These are phyloP conservation scores for Geotrichum carabidarum DNA, from an alignment of 1,139 yeast species.

Conservation along the genomic window DNA sequence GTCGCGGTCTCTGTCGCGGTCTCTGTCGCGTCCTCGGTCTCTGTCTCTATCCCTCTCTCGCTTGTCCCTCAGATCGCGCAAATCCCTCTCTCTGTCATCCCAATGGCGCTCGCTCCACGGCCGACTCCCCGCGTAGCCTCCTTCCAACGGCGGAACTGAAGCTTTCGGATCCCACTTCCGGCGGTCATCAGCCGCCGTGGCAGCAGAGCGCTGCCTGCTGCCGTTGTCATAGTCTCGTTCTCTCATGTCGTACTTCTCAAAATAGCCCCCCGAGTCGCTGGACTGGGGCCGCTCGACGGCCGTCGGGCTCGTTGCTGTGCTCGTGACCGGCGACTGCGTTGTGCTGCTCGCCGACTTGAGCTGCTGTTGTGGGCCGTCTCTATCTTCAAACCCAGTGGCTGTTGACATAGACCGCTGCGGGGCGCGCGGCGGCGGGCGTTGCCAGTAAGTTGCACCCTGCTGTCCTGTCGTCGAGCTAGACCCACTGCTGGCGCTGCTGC, in stretches of 20 bases:
- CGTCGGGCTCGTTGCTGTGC: background rate
- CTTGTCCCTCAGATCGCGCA: constrained; percentile 16
- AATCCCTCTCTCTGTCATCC: constrained; percentile 22
- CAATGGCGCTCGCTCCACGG: constrained; percentile 9
- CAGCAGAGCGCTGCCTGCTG: background rate
- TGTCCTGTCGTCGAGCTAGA: background rate
- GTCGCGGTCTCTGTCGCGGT: constrained; percentile 8
- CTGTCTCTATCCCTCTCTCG: background rate
- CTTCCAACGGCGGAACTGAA: background rate
- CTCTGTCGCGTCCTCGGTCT: constrained; percentile 21
- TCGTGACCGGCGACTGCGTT: background rate
- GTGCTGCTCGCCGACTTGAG: background rate
- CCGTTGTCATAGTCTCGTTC: background rate
- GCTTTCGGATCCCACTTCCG: constrained; percentile 5
- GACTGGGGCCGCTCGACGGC: background rate
- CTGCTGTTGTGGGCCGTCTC: background rate
- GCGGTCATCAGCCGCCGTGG: background rate
- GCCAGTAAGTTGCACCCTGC: background rate
- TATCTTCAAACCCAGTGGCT: background rate
- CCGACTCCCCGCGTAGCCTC: background rate
- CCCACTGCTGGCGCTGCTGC: background rate
- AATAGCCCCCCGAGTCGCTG: background rate
- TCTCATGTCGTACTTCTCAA: background rate
- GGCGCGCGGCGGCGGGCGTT: background rate
- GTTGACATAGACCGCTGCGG: constrained; percentile 5